Percentiles rank a stretch among this genome's conserved stretches.
Conservation (phyloP, 441 rosid species). For the Erysimum cheiri region DNA sequence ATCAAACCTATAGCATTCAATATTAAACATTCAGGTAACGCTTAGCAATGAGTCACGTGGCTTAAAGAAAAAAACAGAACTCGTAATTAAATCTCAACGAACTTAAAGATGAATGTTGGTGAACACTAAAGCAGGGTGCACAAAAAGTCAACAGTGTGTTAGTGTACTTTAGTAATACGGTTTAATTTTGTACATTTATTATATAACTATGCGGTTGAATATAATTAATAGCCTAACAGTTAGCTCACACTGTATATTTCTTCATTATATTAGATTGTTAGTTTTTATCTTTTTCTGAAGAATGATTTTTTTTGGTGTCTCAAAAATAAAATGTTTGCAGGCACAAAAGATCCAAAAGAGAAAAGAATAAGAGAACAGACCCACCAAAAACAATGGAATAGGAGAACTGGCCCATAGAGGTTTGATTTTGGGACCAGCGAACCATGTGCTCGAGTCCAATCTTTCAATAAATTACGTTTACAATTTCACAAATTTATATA, state of each 20-base stretch:
- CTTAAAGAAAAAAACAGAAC: constrained; percentile 20
- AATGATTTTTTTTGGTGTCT: neutral
- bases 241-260: neutral
- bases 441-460: constrained; percentile 42
- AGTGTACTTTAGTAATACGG: constrained; percentile 38
- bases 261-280: too few relatives aligned
- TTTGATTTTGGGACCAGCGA: constrained; percentile 41
- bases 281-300: neutral
- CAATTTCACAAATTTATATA: constrained; percentile 10
- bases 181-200: constrained; percentile 18
- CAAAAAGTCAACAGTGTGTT: constrained; percentile 34
- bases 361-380: constrained; percentile 7
- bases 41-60: constrained; percentile 27
- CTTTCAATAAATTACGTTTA: constrained; percentile 18
- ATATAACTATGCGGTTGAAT: constrained; percentile 1
- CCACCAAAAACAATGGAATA: constrained; percentile 21
- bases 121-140: constrained; percentile 28
- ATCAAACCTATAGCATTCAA: constrained; percentile 1
- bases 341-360: neutral
- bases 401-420: constrained; percentile 35
- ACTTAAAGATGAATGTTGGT: constrained; percentile 38
- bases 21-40: constrained; percentile 11
- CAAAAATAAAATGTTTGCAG: neutral
- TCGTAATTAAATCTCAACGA: constrained; percentile 32
- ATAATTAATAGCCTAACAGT: neutral